Conservation (phyloP, 306 rosid genomes). For the Styphnolobium japonicum region DNA sequence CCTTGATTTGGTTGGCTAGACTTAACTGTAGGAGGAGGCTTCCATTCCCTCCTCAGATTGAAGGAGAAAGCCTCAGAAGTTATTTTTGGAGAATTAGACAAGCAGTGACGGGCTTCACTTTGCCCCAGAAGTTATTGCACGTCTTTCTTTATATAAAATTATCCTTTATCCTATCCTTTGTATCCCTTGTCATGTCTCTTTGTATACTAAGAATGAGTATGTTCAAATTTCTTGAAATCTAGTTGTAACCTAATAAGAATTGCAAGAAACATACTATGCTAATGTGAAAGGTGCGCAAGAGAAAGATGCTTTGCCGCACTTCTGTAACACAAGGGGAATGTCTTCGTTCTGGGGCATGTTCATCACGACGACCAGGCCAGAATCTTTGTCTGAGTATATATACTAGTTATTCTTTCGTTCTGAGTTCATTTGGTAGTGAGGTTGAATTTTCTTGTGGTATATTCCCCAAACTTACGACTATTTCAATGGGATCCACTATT, state of each 20-base stretch:
- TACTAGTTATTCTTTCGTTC: not conserved
- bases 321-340: not conserved
- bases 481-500: not conserved
- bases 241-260: not conserved
- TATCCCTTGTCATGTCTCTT: not conserved
- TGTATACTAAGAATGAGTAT: not conserved
- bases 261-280: not conserved
- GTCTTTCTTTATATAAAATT: not conserved
- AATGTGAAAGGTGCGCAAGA: not conserved
- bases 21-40: not conserved
- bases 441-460: not conserved
- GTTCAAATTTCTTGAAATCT: not conserved
- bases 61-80: conserved; percentile 1
- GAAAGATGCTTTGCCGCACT: not conserved
- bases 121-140: not conserved
- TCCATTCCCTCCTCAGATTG: not conserved
- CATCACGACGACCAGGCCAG: not conserved
- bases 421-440: not conserved
- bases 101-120: not conserved
- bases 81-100: not conserved
- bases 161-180: not conserved
- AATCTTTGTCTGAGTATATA: not conserved
- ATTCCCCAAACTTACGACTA: not conserved
- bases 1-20: not conserved
- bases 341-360: not conserved